Base-by-base conservation (phyloP, 2,329 filamentous ascomycete species). In the Fusarium hainanense region DNA sequence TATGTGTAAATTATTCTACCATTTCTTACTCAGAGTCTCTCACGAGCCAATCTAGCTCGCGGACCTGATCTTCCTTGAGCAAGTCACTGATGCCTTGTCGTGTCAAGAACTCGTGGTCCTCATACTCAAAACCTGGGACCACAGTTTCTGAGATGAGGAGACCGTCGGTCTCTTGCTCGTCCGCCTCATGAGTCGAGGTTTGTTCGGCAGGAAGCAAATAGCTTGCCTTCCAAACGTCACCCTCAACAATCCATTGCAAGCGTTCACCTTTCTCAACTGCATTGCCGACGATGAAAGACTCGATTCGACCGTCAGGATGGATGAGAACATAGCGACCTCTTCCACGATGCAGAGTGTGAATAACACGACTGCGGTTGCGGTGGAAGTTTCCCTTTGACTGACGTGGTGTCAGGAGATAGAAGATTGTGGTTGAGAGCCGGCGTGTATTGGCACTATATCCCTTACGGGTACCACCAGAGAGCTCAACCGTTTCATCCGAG, bases 111-210 rank as follows among this genome's bases (percentile, higher is more conserved):
- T 91, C 88, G 76, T 92, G 89, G 76, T 92, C 89, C 60, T 81
- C 82, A 70, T 83, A 91, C 73, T 91, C 89, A 72, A 92, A 92
- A 0, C 90, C 90, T 1, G 90, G 89, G 10, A 91, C 83, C 3
- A 91, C 89, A 0, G 88, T 90, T 81, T 92, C 89, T 49, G 86
- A 88, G 63, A 92, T 91, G 79, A 92, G 80, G 70, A 91, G 76
- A 0, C 87, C 87, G 20, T 81, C 82, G 40, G 79, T 81, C 40
- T 77, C 79, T 27, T 74, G 77, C 44, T 78, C 77, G 23, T 75
- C 77, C 54, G 85, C 23, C 9, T 42, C 58, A 25, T 58, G 71
- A 32, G 16, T 43, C n/a, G 16, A 27, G 28, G n/a, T 43, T 14
- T 42, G 25, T 20, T 66, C 56, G 46, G 40, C 27, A 18, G 68